Base-by-base conservation (phyloP, 2,329 filamentous ascomycete genomes). In the Diaporthe sp. region DNA sequence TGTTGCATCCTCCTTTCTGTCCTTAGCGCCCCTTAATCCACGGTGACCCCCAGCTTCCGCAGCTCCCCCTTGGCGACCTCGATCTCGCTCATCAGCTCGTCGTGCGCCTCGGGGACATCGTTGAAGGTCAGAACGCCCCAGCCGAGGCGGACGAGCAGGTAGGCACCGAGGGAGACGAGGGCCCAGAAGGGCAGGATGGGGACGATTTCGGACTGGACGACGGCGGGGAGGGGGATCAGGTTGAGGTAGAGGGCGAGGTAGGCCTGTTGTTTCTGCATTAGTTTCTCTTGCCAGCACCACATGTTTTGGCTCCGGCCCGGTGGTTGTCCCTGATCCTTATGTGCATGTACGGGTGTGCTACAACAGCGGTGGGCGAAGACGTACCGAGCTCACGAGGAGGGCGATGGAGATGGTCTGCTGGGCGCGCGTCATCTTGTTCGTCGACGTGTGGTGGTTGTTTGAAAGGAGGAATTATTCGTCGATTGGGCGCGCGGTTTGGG, bases 71-170 rank as follows among this genome's bases (percentile, higher is more conserved):
- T 93, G 78, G 95, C 95, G 84, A 92, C 80, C 78, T 95, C 90
- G 82, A 97, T 97, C 86, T 98, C 94, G 80, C 87, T 88, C 90
- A 97, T 95, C 80, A 99, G 88, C 86, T 98, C 96, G 83, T 93
- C 91, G 86, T 98, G 94, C 71, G 97, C 97, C 77, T 95, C 91
- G 73, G 96, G 96, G 67, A 97, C 95, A 85, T 98, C 96, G 88
- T 98, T 97, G 90, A 99, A 99, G 75, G 95, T 98, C 83, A 98
- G 89, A 80, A 99, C 94, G 78, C 97, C 97, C 88, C 92, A 94
- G 81, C 97, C 97, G 77, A 99, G 93, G 81, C 95, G 95, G 87
- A 94, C 95, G 78, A 99, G 93, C 28, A 99, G 93, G 86, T 95
- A 96, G 78, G 96, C 94, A 85, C 96, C 97, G 83, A 98, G 96